phyloP scores from a whole-genome alignment of 371 early-diverging fungal genomes.

The Mortierella sp. region DNA sequence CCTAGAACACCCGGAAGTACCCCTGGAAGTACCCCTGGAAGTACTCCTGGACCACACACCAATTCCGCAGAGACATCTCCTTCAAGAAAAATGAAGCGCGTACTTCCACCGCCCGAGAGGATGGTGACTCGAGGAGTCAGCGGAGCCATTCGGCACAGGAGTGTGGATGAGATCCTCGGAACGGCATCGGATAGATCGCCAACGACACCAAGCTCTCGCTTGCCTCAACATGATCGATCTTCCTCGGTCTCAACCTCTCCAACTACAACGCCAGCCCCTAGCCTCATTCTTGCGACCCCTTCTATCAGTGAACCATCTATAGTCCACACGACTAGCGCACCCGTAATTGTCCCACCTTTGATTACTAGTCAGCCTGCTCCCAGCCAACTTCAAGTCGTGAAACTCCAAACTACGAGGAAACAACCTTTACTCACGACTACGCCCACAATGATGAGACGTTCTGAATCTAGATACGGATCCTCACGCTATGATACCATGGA shows the following conservation, averaged over 20 bases:
- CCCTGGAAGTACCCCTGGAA: constrained; percentile 21
- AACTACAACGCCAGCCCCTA: constrained; percentile 3
- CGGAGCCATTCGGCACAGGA: constrained; percentile 70
- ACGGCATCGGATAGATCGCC: constrained; percentile 53
- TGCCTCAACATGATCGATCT: constrained; percentile 20
- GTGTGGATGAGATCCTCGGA: constrained; percentile 67
- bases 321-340: background rate
- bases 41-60: constrained; percentile 31
- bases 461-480: constrained; percentile 37
- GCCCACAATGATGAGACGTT: constrained; percentile 41
- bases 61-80: constrained; percentile 52
- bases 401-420: constrained; percentile 27
- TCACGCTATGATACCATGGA: constrained; percentile 34
- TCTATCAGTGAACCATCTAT: constrained; percentile 9
- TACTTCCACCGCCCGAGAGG: constrained; percentile 70
- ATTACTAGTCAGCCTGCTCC: background rate
- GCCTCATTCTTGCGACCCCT: background rate
- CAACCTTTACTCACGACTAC: constrained; percentile 42
- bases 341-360: background rate
- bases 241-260: constrained; percentile 39
- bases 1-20: constrained; percentile 52
- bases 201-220: constrained; percentile 23
- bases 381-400: constrained; percentile 17
- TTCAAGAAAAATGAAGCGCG: constrained; percentile 53
- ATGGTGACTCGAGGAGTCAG: constrained; percentile 81